Conservation (phyloP, 164 flowering plant genomes). For the Liriodendron chinense region DNA sequence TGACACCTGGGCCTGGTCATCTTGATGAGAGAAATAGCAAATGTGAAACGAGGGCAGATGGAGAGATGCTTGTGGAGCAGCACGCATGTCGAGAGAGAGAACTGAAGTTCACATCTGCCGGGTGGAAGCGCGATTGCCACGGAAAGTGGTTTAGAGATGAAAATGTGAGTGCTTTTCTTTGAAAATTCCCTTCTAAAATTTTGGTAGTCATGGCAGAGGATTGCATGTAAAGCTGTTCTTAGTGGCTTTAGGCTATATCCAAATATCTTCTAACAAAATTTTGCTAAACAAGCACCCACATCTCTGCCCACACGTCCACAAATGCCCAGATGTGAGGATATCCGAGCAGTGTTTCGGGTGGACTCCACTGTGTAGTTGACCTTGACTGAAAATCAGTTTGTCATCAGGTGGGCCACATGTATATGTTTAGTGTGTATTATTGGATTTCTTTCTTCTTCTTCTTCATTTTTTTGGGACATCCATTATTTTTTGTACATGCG, state of each 20-base stretch:
- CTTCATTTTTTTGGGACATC: too few relatives aligned
- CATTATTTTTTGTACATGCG: neutral
- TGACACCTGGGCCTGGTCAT: slow-evolving; percentile 2
- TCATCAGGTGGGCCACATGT: too few relatives aligned
- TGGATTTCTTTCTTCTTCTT: too few relatives aligned
- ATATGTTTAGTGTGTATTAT: too few relatives aligned
- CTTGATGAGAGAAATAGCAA: slow-evolving; percentile 11
- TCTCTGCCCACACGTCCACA: too few relatives aligned
- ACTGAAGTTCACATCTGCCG: slow-evolving; percentile 64
- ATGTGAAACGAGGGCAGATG: slow-evolving; percentile 9
- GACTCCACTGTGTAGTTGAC: too few relatives aligned
- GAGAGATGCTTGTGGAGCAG: slow-evolving; percentile 16
- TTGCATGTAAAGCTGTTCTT: neutral
- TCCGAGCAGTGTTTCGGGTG: too few relatives aligned
- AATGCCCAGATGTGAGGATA: too few relatives aligned
- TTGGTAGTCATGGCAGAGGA: neutral
- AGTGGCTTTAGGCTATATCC: neutral
- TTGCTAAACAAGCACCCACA: too few relatives aligned
- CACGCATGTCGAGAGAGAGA: slow-evolving; percentile 47
- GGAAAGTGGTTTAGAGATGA: slow-evolving; percentile 76
- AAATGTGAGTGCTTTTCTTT: slow-evolving; percentile 44
- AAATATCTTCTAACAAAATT: too few relatives aligned
- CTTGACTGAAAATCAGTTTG: too few relatives aligned
- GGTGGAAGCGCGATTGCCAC: slow-evolving; percentile 70
- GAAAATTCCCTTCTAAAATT: neutral